Conservation (phyloP, 805 yeast genomes). For the Starmerella sp. region DNA sequence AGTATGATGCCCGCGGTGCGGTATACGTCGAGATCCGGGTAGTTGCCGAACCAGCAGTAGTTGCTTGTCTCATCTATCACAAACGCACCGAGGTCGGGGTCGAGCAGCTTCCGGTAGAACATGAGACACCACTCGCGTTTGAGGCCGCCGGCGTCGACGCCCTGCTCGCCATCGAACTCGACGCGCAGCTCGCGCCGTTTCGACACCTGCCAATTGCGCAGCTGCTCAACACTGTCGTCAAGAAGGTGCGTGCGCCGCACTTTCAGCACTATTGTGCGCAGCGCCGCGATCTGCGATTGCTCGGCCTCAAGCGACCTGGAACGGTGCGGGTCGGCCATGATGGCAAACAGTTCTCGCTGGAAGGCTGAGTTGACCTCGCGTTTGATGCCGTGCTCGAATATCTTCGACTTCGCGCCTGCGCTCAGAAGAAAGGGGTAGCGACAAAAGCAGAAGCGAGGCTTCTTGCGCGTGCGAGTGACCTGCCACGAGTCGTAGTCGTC, state of each 20-base stretch:
- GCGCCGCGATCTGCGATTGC: neutral
- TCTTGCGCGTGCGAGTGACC: conserved; percentile 17
- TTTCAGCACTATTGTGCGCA: conserved; percentile 34
- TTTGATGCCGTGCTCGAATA: conserved; percentile 46
- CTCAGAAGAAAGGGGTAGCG: conserved; percentile 74
- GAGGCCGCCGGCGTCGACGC: conserved; percentile 91
- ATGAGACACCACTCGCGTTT: conserved; percentile 87
- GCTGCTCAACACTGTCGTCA: conserved; percentile 53
- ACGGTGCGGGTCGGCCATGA: conserved; percentile 4
- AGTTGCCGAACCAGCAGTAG: conserved; percentile 54
- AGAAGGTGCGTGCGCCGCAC: conserved; percentile 60
- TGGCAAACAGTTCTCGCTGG: conserved; percentile 19
- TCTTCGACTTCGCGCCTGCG: conserved; percentile 67
- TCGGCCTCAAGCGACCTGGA: conserved; percentile 1
- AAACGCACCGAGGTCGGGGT: conserved; percentile 58
- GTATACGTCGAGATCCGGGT: conserved; percentile 34
- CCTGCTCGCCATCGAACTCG: conserved; percentile 79
- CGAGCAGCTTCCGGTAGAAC: conserved; percentile 57
- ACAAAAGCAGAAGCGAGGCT: conserved; percentile 47
- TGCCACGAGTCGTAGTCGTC: conserved; percentile 85
- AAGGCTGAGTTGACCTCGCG: conserved; percentile 16
- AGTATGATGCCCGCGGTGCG: conserved; percentile 73
- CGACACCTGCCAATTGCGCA: conserved; percentile 38
- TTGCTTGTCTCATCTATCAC: conserved; percentile 55
- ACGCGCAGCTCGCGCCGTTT: conserved; percentile 59